phyloP scores from a whole-genome alignment of 768 basidiomycete species.

The Boletus fagicola region DNA sequence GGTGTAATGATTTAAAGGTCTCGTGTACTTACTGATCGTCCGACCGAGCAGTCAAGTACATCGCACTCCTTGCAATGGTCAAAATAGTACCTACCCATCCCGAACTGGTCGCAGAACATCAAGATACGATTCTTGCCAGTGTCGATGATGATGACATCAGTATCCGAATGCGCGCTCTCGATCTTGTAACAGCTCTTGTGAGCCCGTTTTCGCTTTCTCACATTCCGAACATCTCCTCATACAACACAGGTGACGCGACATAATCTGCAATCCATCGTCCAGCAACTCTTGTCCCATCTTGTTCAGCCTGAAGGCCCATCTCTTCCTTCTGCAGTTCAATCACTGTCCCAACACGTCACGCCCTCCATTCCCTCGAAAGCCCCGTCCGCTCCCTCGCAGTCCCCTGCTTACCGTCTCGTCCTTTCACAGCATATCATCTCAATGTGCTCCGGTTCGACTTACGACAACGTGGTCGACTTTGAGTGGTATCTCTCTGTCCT shows the following conservation, averaged over 20 bases:
- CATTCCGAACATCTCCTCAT: neutral
- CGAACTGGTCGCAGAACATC: slow-evolving; percentile 85
- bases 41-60: slow-evolving; percentile 83
- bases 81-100: slow-evolving; percentile 95
- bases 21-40: slow-evolving; percentile 16
- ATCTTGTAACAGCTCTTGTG: slow-evolving; percentile 93
- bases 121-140: slow-evolving; percentile 85
- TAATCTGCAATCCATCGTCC: slow-evolving; percentile 87
- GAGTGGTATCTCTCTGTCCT: slow-evolving; percentile 98
- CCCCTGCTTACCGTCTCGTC: slow-evolving; percentile 81
- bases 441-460: slow-evolving; percentile 83
- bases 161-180: slow-evolving; percentile 93
- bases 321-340: slow-evolving; percentile 56
- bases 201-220: slow-evolving; percentile 14
- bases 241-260: slow-evolving; percentile 65
- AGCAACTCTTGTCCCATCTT: slow-evolving; percentile 86
- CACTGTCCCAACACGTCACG: slow-evolving; percentile 52
- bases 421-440: slow-evolving; percentile 79
- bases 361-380: slow-evolving; percentile 38
- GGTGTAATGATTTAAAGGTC: slow-evolving; percentile 35
- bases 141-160: slow-evolving; percentile 93
- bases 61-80: slow-evolving; percentile 89
- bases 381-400: slow-evolving; percentile 56
- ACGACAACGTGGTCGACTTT: slow-evolving; percentile 87
- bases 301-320: slow-evolving; percentile 55